Evolutionary conservation across 1,284 basidiomycete genomes (phyloP).

Genomic region (Ustilago sp.): DNA sequence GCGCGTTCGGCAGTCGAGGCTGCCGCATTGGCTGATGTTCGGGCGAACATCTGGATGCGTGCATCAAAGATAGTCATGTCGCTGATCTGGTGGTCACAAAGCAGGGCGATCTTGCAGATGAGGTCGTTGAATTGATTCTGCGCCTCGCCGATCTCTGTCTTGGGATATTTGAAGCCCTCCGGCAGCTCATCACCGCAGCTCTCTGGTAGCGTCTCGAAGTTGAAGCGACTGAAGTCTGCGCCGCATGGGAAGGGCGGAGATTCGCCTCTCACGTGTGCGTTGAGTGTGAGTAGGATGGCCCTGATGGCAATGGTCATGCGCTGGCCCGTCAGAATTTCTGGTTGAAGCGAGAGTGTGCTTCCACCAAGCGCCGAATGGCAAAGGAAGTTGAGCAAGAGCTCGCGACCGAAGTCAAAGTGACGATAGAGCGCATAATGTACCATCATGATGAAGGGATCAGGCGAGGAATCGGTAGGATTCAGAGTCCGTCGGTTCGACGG

Average conservation of each 20-base stretch:
- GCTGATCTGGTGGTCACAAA: conserved; percentile 79
- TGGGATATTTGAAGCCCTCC: conserved; percentile 67
- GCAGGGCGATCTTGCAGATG: conserved; percentile 76
- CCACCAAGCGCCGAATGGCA: conserved; percentile 57
- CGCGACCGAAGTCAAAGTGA: conserved; percentile 86
- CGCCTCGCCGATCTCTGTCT: conserved; percentile 81
- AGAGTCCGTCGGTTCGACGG: conserved; percentile 77
- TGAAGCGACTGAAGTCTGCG: conserved; percentile 77
- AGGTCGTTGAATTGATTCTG: conserved; percentile 77
- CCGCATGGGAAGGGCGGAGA: conserved; percentile 80
- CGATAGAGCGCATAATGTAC: conserved; percentile 85
- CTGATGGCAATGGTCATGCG: conserved; percentile 81
- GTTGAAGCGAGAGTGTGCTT: conserved; percentile 59
- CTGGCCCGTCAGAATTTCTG: conserved; percentile 58
- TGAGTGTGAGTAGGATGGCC: conserved; percentile 81
- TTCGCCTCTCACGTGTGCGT: conserved; percentile 78
- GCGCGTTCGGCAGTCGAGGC: conserved; percentile 43
- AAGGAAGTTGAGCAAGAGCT: conserved; percentile 76
- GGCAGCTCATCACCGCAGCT: conserved; percentile 57
- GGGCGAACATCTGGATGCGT: conserved; percentile 74
- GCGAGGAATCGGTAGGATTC: conserved; percentile 79
- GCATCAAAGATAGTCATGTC: conserved; percentile 86
- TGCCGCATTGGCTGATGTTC: conserved; percentile 27
- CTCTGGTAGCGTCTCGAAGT: conserved; percentile 54
- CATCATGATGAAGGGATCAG: conserved; percentile 82